Base-by-base conservation (phyloP, 2,329 filamentous ascomycete genomes). In the Dactylellina sp. region DNA sequence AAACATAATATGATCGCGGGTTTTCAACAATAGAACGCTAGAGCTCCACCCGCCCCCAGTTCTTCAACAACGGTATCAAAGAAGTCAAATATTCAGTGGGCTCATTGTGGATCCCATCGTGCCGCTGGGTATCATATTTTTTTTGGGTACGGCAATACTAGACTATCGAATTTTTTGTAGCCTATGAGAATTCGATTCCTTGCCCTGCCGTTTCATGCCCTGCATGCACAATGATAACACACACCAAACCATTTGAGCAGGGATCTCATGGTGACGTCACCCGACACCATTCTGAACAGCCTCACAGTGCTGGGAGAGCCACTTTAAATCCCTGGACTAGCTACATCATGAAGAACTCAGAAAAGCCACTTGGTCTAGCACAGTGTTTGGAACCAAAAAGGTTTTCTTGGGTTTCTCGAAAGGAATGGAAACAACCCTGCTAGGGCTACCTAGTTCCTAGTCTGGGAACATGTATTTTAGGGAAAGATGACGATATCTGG, bases 181-280 rank as follows among this genome's bases (percentile, higher is more conserved):
- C 61, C 61, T 62, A 60, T 62, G 35, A 42, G 60, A 62, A 50
- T 52, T 52, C 7, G 22, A 59, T 59, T 52, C 60, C 68, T 40
- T 46, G 42, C 37, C 53, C 28, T 44, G 47, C 40, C 47, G 61
- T 50, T 61, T 59, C 12, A 60, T 63, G 47, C 47, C 70, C 61
- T 74, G 68, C 68, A 66, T 74, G 70, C 70, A 74, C 70, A 62
- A 74, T 74, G 70, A 74, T 74, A 74, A 74, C 70, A 74, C 70
- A 61, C 46, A 60, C 53, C 40, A 64, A 44, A 25, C 55, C 55
- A 56, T 62, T 74, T 44, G 16, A 25, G 70, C 70, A 74, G 70
- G 70, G 61, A 66, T 74, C 55, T 37, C 61, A 65, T 55, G 47
- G 61, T 74, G 70, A 74, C 70, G 70, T 74, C 70, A 74, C 70